Evolutionary conservation across 352 stramenopile species (phyloP), one percentile per base, ranked within the genome.

Genomic region (Pythium vanterpoolii): DNA sequence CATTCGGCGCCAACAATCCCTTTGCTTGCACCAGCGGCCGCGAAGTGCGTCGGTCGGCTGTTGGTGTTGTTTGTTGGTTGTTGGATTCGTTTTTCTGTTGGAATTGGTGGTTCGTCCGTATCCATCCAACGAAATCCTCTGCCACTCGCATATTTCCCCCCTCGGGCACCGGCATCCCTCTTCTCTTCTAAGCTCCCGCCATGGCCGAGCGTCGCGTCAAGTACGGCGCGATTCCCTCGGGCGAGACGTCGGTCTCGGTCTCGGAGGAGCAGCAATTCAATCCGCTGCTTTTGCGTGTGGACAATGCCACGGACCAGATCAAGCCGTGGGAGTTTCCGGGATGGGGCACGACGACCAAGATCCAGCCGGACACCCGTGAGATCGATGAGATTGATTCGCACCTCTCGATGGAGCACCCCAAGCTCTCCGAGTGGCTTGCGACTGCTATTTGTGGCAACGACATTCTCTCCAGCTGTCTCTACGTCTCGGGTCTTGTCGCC

Each of bases 381-480:
- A 71, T 93, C 53, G 65, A 70, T 4, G 82, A 90, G 27, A 93
- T 95, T 69, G 77, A 90, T 26, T 56, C 77, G 49, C 83, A 90
- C 40, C 69, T 92, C 33, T 88, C 78, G 14, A 78, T 76, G 54
- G 65, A 89, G 59, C 81, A 94, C 73, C 66, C 83, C 11, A 96
- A 94, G 69, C 78, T 98, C 23, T 94, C 87, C 4, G 87, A 98
- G 77, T 97, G 91, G 82, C 71, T 96, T 49, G 91, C 95, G 11
- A 98, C 95, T 10, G 89, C 91, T 18, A 98, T 98, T 69, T 98
- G 89, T 56, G 95, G 95, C 18, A 98, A 98, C 70, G 94, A 98
- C 62, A 98, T 98, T 71, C 77, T 98, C 53, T 96, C 86, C 50
- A 98, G 88, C 67, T 97, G 85, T 42, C 84, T 98, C 33, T 97